Percentiles rank a stretch among this genome's conserved stretches.
Conservation (phyloP, 2,329 filamentous ascomycete genomes). For the Trichoderma koningii region DNA sequence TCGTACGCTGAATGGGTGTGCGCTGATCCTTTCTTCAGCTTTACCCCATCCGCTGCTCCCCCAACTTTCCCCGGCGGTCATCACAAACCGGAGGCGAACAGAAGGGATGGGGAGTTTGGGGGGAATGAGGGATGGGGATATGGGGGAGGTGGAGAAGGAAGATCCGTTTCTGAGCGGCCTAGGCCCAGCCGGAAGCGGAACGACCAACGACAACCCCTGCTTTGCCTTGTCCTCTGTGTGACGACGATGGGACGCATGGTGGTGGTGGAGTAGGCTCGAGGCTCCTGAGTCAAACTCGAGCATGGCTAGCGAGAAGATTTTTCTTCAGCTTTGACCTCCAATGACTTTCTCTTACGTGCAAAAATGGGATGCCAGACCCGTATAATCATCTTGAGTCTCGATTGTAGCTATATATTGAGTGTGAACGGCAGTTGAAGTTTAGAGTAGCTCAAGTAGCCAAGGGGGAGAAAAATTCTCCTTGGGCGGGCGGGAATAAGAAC, state of each 20-base stretch:
- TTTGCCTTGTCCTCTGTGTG: neutral
- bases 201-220: neutral
- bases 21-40: too few species aligned
- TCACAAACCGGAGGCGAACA: too few species aligned
- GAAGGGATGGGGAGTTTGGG: too few species aligned
- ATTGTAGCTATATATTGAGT: neutral
- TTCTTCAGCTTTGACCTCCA: neutral
- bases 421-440: neutral
- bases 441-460: neutral
- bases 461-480: neutral
- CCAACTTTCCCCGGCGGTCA: conserved; percentile 23
- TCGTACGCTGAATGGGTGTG: too few species aligned
- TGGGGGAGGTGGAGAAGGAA: conserved; percentile 21
- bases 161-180: conserved; percentile 23
- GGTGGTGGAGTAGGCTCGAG: conserved; percentile 12
- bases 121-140: neutral
- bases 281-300: conserved; percentile 12
- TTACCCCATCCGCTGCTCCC: conserved; percentile 4
- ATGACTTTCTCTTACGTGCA: conserved; percentile 5
- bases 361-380: too few species aligned
- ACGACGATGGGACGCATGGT: conserved; percentile 5
- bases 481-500: neutral
- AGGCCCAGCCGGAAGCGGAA: conserved; percentile 9
- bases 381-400: too few species aligned
- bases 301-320: conserved; percentile 14